These are phyloP conservation scores for Suillus subalutaceus DNA, from an alignment of 768 basidiomycete genomes.

Conservation along the genomic window DNA sequence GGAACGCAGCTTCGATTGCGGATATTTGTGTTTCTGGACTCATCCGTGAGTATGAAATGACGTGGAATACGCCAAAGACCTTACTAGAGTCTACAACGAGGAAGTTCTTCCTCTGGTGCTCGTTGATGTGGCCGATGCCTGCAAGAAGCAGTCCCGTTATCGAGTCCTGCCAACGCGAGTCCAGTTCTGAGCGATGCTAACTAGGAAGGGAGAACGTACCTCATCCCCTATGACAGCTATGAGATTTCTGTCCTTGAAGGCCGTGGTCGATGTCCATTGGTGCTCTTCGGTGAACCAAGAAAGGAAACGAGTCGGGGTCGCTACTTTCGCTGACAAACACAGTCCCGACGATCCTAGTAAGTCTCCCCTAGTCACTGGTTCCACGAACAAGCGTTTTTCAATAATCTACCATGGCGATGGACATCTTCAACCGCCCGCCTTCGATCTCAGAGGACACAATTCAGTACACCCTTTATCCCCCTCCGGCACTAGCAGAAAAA, in stretches of 20 bases:
- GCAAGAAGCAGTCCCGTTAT: conserved; percentile 95
- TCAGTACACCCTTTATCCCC: conserved; percentile 73
- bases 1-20: conserved; percentile 88
- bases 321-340: conserved; percentile 20
- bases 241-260: conserved; percentile 81
- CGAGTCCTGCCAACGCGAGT: conserved; percentile 68
- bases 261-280: conserved; percentile 53
- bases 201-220: conserved; percentile 44
- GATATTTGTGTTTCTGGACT: conserved; percentile 84
- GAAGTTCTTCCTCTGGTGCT: conserved; percentile 96
- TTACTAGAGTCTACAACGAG: conserved; percentile 91
- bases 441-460: conserved; percentile 87
- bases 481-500: conserved; percentile 54
- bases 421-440: conserved; percentile 75
- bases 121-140: conserved; percentile 90
- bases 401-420: conserved; percentile 41
- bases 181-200: neutral
- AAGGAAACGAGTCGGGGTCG: conserved; percentile 17
- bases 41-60: conserved; percentile 15
- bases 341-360: neutral
- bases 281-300: conserved; percentile 16
- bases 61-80: conserved; percentile 31
- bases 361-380: neutral
- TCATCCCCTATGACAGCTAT: conserved; percentile 98
- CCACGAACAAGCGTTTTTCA: neutral